Conservation (phyloP, 495 filamentous ascomycete genomes). For the Trichocladium uniseriatum region DNA sequence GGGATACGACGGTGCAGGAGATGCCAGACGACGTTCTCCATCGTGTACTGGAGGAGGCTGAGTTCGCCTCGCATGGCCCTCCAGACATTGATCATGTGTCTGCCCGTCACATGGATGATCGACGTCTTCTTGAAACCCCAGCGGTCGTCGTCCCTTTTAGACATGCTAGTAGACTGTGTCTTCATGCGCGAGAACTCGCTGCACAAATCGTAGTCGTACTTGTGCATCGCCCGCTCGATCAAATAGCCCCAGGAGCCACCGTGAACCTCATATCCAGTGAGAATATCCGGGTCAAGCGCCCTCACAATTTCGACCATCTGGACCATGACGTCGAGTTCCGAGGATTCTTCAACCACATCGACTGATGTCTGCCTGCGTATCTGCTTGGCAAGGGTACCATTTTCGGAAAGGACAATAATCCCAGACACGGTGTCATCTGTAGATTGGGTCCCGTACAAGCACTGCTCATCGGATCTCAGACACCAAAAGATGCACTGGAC, state of each 20-base stretch:
- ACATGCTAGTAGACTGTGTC: conserved; percentile 65
- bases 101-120: conserved; percentile 75
- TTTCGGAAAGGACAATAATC: conserved; percentile 54
- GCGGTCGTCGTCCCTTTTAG: conserved; percentile 74
- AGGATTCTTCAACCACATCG: conserved; percentile 61
- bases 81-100: conserved; percentile 97
- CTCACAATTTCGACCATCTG: conserved; percentile 80
- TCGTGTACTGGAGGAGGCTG: conserved; percentile 83
- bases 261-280: conserved; percentile 94
- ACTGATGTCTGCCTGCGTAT: conserved; percentile 39
- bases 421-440: conserved; percentile 44
- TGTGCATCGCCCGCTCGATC: conserved; percentile 75
- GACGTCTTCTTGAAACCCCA: conserved; percentile 93
- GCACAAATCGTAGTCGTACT: conserved; percentile 83
- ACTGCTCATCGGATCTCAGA: conserved; percentile 59
- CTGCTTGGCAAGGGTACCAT: conserved; percentile 42
- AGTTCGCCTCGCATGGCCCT: conserved; percentile 87
- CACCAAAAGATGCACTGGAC: conserved; percentile 90
- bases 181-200: conserved; percentile 87
- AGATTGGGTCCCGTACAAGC: conserved; percentile 11
- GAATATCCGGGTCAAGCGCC: conserved; percentile 76
- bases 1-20: conserved; percentile 84
- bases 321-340: conserved; percentile 77
- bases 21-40: conserved; percentile 96
- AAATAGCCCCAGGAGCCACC: conserved; percentile 90